Evolutionary conservation across 768 basidiomycete species (phyloP), one percentile per base, ranked within the genome.

Genomic region (Termitomyces sp.): DNA sequence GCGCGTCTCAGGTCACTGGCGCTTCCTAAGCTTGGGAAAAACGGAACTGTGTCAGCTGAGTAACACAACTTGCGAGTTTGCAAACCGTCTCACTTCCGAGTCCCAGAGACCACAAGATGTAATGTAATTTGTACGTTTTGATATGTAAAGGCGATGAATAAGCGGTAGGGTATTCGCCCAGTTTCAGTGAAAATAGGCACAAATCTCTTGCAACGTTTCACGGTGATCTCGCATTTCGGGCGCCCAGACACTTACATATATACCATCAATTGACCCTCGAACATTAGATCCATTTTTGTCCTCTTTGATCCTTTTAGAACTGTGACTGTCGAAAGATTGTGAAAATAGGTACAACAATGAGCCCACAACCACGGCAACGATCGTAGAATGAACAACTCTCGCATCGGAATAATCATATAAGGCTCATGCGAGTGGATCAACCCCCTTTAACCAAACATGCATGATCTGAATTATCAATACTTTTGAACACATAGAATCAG

Each of bases 41-140:
- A 21, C 58, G 62, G 52, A 58, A 53, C 49, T 34, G 26, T 41
- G 30, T 42, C 52, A 55, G 42, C 55, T 35, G 47, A 45, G 54
- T 45, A 57, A 58, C 53, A 50, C 30, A n/a, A 22, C 22, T 32
- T 22, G 15, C 17, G 14, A 21, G 38, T 42, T 43, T 46, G 37
- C 12, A 41, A 46, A 47, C 52, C 45, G 40, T 51, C 56, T 51
- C 59, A 57, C 40, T 45, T 54, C 35, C 22, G 48, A 38, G 35
- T 38, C 48, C 38, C 17, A 48, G 21, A 11, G 47, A 35, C 47
- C 26, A n/a, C 10, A 17, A 49, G 37, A 26, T 37, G 35, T 49
- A 49, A n/a, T 45, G 17, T 28, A 22, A 40, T 17, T 42, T 30
- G 40, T 19, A 38, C 41, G 51, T 53, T 53, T 53, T 53, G 51